Base-by-base conservation (phyloP, 495 filamentous ascomycete species). In the Penicillium flavigenum region DNA sequence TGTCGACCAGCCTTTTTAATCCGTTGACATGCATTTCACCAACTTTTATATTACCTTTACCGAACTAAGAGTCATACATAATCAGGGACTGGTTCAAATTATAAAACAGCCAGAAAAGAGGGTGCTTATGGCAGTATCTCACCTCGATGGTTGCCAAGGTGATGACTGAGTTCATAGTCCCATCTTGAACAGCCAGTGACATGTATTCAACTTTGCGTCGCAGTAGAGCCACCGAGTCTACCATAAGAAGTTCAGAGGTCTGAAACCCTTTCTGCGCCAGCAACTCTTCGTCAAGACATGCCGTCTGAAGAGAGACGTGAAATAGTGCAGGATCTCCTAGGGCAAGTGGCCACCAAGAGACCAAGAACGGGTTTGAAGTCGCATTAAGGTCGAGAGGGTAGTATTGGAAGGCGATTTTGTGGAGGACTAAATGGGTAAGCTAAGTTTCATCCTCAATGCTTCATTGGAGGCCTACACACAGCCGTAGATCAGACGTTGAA, bases 321-420 rank as follows among this genome's bases (percentile, higher is more conserved):
- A 82, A 81, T 22, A 82, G 44, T n/a, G 77, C 78, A 2, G 79
- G 78, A 51, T 81, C 79, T 0, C 66, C 72, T 3, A 82, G 67
- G 5, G 79, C 77, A 17, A 79, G 65, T 4, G 79, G 80, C 80
- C 80, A 81, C 80, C 80, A 82, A 3, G 77, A 81, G 11, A 80
- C 64, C 31, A 82, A 63, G 60, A 81, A 81, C 0, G 80, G 79
- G 61, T 81, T 82, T 34, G 80, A 76, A 5, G 59, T 65, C 3
- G 71, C 52, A 51, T 70, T 77, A 8, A 81, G 59, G 38, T 82
- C 80, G 27, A 82, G 71, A 2, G 79, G 80, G 56, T 82, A 82
- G 53, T 80, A 82, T 51, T 80, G 72, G 48, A 82, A 82, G 0
- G 79, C 79, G 38, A 82, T 82, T 52, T 78, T 81, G 51, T 75